Evolutionary conservation across 2,329 filamentous ascomycete species (phyloP).

Genomic region (Trichothecium sympodiale): DNA sequence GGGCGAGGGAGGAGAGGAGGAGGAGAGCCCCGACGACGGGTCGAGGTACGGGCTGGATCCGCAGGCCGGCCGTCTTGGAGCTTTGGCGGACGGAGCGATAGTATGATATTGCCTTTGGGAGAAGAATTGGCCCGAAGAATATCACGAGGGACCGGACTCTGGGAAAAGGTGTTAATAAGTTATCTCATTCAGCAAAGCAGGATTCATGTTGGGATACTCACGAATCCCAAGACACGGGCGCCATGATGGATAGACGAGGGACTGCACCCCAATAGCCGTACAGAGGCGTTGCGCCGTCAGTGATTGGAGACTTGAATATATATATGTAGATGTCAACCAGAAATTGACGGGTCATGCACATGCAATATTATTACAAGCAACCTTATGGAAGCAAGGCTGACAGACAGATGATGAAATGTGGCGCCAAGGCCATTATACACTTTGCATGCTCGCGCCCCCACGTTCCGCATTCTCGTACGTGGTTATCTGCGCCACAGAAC

Average conservation of each 20-base stretch:
- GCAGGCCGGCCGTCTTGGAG: constrained; percentile 29
- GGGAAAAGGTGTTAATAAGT: constrained; percentile 6
- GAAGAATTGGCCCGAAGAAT: constrained; percentile 59
- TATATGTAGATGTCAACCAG: too few relatives aligned
- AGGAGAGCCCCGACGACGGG: constrained; percentile 45
- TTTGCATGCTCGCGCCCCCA: constrained; percentile 3
- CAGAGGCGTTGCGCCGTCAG: too few relatives aligned
- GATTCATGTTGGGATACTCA: constrained; percentile 3
- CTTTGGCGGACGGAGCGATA: constrained; percentile 44
- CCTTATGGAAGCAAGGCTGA: too few relatives aligned
- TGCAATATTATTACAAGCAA: too few relatives aligned
- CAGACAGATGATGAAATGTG: too few relatives aligned
- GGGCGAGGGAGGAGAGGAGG: constrained; percentile 41
- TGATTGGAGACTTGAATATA: too few relatives aligned
- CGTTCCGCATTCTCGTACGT: too few relatives aligned
- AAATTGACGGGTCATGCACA: too few relatives aligned
- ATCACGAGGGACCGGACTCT: constrained; percentile 45
- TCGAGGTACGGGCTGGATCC: constrained; percentile 44
- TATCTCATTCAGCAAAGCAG: background rate
- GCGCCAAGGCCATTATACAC: background rate
- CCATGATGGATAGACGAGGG: constrained; percentile 5
- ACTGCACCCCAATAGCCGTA: too few relatives aligned
- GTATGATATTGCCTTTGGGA: constrained; percentile 54
- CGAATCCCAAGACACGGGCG: constrained; percentile 6
- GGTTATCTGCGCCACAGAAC: too few relatives aligned